phyloP scores from a whole-genome alignment of 352 stramenopile species.

The Phytopythium mirpurense region DNA sequence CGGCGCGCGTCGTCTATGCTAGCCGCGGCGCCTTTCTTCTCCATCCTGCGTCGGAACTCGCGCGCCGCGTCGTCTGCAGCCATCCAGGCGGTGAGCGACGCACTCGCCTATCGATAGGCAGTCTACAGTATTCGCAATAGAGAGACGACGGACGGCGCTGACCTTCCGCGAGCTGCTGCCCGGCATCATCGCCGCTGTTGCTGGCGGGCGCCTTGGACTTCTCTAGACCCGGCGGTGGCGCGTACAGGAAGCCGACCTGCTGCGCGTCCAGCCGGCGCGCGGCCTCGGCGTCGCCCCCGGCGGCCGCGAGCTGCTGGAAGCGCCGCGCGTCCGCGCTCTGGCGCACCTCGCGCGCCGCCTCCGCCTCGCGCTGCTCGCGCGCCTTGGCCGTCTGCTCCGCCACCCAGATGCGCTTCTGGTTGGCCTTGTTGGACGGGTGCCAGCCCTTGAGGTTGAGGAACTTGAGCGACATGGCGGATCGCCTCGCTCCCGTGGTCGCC shows the following conservation, averaged over 20 bases:
- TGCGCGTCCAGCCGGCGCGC: conserved; percentile 33
- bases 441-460: conserved; percentile 82
- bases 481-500: too few species aligned
- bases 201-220: conserved; percentile 28
- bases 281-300: conserved; percentile 45
- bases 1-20: conserved; percentile 22
- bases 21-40: conserved; percentile 16
- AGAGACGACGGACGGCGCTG: not conserved
- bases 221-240: conserved; percentile 55
- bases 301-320: conserved; percentile 55
- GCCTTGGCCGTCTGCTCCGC: conserved; percentile 67
- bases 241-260: conserved; percentile 76
- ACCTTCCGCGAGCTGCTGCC: conserved; percentile 16
- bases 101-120: too few species aligned
- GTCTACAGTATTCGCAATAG: too few species aligned
- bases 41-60: conserved; percentile 58
- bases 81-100: not conserved
- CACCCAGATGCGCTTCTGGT: conserved; percentile 85
- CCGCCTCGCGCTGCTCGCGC: conserved; percentile 38
- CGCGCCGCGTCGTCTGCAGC: conserved; percentile 49
- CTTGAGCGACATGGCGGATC: conserved; percentile 52
- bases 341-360: conserved; percentile 66
- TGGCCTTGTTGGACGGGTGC: conserved; percentile 72
- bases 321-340: conserved; percentile 43
- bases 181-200: conserved; percentile 23